Evolutionary conservation across 495 filamentous ascomycete species (phyloP), one percentile per base, ranked within the genome.

Genomic region (Hypoxylon intermedium): DNA sequence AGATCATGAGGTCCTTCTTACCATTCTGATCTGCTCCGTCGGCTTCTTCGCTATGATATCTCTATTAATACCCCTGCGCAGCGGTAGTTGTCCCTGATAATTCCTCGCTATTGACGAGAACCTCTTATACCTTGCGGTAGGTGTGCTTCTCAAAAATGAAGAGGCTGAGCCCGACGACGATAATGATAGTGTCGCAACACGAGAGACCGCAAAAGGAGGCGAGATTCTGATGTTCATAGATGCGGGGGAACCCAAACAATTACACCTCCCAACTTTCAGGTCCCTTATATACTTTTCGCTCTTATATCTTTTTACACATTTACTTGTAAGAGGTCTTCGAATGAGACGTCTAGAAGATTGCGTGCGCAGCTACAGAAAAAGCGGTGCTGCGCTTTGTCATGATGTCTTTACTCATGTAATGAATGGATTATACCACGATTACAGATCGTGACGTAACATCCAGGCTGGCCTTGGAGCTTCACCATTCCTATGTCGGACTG

Each of bases 391-490:
- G 62, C 46, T 65, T 61, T 65, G 57, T 61, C 56, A 65, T 50
- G 19, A 24, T 45, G 20, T 2, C 37, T 31, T 55, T 59, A 53
- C 44, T 53, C 46, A 57, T 37, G n/a, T n/a, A n/a, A n/a, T n/a
- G n/a, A n/a, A n/a, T n/a, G 15, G 24, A 49, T 56, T 65, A 59
- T 50, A 37, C 34, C 23, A 54, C 45, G 56, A 65, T 65, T 65
- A 65, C 56, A 16, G 44, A 65, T 65, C 45, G 56, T 66, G 63
- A 66, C 63, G 63, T 66, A 66, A 66, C 24, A 26, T 5, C 15
- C 21, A 5, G 19, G 15, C 26, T 19, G 24, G 24, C 24, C 7
- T 26, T 26, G 24, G 24, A 26, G 24, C n/a, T n/a, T n/a, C n/a
- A 26, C 7, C 24, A 26, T 26, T 26, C n/a, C n/a, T n/a, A n/a